Base-by-base conservation (phyloP, 2,329 filamentous ascomycete species). In the Gaeumannomyces tritici region DNA sequence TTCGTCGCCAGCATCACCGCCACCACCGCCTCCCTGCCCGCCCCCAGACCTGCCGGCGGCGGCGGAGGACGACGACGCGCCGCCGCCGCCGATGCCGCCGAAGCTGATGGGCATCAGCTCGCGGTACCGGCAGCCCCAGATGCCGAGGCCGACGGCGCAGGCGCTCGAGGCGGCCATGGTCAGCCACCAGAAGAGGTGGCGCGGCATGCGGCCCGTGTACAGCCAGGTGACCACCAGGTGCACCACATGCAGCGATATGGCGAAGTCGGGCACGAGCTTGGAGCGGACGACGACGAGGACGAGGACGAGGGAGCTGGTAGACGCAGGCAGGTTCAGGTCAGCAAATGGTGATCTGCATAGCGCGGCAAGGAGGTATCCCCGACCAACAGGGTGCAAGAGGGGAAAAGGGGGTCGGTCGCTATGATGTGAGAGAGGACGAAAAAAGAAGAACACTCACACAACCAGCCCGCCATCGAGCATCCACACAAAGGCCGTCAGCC, bases 201-300 rank as follows among this genome's bases (percentile, higher is more conserved):
- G 80, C 1, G 95, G 95, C 31, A 98, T 72, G 12, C 84, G 82
- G 69, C 86, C 86, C 3, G 90, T 88, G 75, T 96, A 96, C 42
- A 96, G 73, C 26, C 87, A 88, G 31, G 90, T 72, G 33, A 74
- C 66, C 62, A 70, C 57, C 27, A 75, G 67, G 65, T 75, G 74
- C 60, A 75, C 65, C 51, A 64, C 64, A 67, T 76, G 72, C 24
- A 97, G 83, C 2, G 93, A 96, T 28, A 97, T 79, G 35, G 91
- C 90, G 73, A 61, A 99, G 76, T 99, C 95, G 67, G 91, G 91
- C 60, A 98, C 90, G 64, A 98, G 89, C 74, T 98, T 98, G 59
- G 89, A 95, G 65, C 95, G 91, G 26, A 89, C 87, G 67, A 99
- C 86, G 63, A 98, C 80, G 62, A 93, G 77, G 60, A 96, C 85